Conservation (phyloP, 2,329 filamentous ascomycete genomes). For the Fusarium abutilonis region DNA sequence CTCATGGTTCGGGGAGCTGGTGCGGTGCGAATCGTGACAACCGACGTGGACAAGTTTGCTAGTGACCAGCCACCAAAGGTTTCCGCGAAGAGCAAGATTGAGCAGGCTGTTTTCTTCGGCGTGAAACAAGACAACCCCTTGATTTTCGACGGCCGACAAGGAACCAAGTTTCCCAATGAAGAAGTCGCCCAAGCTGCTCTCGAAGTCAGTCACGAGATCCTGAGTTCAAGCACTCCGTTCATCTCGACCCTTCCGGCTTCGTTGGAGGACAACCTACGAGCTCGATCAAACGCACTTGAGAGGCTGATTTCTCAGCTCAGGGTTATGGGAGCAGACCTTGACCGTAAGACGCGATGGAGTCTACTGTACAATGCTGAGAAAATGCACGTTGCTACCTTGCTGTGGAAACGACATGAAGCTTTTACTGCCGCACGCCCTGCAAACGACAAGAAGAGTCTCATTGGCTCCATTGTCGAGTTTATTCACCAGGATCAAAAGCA, state of each 20-base stretch:
- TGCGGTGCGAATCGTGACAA: constrained; percentile 66
- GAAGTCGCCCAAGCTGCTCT: constrained; percentile 83
- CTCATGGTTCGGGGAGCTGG: constrained; percentile 71
- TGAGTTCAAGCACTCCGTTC: constrained; percentile 79
- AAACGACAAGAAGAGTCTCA: constrained; percentile 73
- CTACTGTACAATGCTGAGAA: constrained; percentile 92
- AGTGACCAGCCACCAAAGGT: constrained; percentile 69
- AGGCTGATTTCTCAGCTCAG: constrained; percentile 78
- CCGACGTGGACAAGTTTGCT: constrained; percentile 68
- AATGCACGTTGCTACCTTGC: constrained; percentile 77
- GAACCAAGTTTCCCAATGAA: constrained; percentile 71
- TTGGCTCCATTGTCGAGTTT: constrained; percentile 78
- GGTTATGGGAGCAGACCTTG: constrained; percentile 71
- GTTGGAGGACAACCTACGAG: constrained; percentile 81
- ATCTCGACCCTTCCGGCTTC: constrained; percentile 78
- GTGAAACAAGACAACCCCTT: constrained; percentile 84
- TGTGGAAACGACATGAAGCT: constrained; percentile 84
- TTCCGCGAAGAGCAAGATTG: constrained; percentile 87
- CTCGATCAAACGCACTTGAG: constrained; percentile 76
- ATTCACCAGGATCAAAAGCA: constrained; percentile 82
- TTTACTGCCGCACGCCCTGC: constrained; percentile 68
- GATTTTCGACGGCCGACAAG: constrained; percentile 77
- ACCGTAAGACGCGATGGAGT: constrained; percentile 76
- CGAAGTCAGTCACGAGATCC: constrained; percentile 80
- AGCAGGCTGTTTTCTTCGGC: constrained; percentile 95